phyloP scores from a whole-genome alignment of 352 stramenopile species.

The Phytopythium litorale region DNA sequence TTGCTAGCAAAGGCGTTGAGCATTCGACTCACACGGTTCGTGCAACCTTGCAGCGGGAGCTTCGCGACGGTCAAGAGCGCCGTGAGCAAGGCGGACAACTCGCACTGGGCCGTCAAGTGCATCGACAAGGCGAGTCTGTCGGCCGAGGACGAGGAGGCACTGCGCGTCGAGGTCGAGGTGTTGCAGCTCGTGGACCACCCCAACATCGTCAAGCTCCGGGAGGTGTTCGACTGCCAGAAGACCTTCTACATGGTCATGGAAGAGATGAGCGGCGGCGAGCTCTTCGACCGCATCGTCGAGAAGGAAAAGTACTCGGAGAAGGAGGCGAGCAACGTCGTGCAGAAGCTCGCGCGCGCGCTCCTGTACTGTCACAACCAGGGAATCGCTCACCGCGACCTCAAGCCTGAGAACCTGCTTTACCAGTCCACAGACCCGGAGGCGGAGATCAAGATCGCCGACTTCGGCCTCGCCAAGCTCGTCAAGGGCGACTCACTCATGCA shows the following conservation, averaged over 20 bases:
- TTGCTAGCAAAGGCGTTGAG: neutral
- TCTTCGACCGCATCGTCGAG: slow-evolving; percentile 92
- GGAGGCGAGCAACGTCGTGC: slow-evolving; percentile 80
- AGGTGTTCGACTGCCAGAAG: slow-evolving; percentile 87
- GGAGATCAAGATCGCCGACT: slow-evolving; percentile 93
- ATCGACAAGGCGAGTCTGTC: slow-evolving; percentile 81
- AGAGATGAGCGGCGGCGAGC: slow-evolving; percentile 87
- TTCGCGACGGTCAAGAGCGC: slow-evolving; percentile 86
- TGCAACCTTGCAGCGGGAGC: slow-evolving; percentile 41
- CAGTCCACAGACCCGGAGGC: slow-evolving; percentile 82
- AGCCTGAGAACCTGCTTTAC: slow-evolving; percentile 90
- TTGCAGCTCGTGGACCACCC: slow-evolving; percentile 77
- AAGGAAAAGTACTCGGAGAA: slow-evolving; percentile 91
- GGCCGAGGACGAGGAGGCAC: slow-evolving; percentile 74
- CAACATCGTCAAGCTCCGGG: slow-evolving; percentile 87
- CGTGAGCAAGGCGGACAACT: slow-evolving; percentile 73
- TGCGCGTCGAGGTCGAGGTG: slow-evolving; percentile 82
- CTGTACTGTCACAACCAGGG: slow-evolving; percentile 86
- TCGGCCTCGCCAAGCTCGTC: slow-evolving; percentile 90
- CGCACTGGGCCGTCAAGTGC: slow-evolving; percentile 80
- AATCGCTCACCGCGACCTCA: slow-evolving; percentile 91
- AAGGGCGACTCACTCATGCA: slow-evolving; percentile 92
- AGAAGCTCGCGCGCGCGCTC: slow-evolving; percentile 79
- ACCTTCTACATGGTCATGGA: slow-evolving; percentile 94
- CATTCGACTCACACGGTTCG: neutral